Evolutionary conservation across 805 yeast species (phyloP), one percentile per base, ranked within the genome.

Genomic region (Starmerella geochares): DNA sequence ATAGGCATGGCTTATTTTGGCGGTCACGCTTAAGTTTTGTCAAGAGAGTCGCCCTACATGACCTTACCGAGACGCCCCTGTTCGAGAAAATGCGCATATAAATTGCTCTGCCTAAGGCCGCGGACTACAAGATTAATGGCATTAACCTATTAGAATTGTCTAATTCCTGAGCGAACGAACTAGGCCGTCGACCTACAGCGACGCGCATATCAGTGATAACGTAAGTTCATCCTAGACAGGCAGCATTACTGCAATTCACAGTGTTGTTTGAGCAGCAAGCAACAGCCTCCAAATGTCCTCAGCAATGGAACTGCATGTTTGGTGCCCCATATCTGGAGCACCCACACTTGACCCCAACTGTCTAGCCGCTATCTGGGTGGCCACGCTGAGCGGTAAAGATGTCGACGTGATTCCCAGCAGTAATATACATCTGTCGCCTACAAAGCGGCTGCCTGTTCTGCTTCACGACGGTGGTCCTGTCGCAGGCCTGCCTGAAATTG

Each of bases 261-360:
- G 11, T 9, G 11, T 27, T 9, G 29, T n/a, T n/a, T n/a, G n/a
- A n/a, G n/a, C n/a, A n/a, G n/a, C 21, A n/a, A n/a, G n/a, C 4
- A 9, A 11, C 13, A 23, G 7, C 28, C 16, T 27, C 29, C 29
- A 27, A 14, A 25, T 14, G 17, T 7, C 28, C 14, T 4, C 13
- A 6, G 19, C 4, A 3, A 57, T 62, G 60, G 63, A 64, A 44
- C 55, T 65, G 21, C 67, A 65, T 40, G 55, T 64, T 4, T 63
- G 65, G 65, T 60, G 62, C n/a, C 54, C 62, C 9, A 32, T 62
- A 6, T 54, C 45, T 5, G 55, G 57, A 7, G 32, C 56, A 3
- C 53, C 54, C 6, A 57, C 65, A 2, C 58, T 63, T 16, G 60
- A 59, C 17, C 63, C 69, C 2, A 62, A 60, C n/a, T 63, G 66